phyloP scores from a whole-genome alignment of 176 grass and related monocot genomes.

The Ampelocalamus luodianensis region DNA sequence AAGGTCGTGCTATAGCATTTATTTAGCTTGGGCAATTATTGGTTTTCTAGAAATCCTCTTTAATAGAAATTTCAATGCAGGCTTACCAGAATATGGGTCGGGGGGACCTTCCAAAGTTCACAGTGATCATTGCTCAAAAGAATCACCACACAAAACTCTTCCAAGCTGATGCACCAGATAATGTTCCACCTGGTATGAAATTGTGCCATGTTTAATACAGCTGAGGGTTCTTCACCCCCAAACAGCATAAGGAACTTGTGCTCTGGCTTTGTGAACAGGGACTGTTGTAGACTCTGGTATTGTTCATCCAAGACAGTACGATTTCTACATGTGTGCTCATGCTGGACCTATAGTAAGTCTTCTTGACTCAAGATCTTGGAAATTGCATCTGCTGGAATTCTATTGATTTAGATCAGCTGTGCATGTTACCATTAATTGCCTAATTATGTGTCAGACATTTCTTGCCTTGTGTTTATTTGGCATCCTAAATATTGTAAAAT shows the following conservation, averaged over 20 bases:
- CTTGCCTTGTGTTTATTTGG: constrained; percentile 30
- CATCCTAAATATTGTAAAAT: constrained; percentile 28
- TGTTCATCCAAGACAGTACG: constrained; percentile 84
- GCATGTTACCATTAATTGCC: not conserved
- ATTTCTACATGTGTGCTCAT: constrained; percentile 96
- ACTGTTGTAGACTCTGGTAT: constrained; percentile 80
- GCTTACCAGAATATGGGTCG: constrained; percentile 77
- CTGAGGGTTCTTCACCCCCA: not conserved
- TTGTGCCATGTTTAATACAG: constrained; percentile 17
- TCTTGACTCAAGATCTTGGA: not conserved
- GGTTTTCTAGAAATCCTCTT: constrained; percentile 5
- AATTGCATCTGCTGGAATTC: constrained; percentile 19
- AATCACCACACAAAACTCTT: constrained; percentile 98
- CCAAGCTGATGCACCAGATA: constrained; percentile 66
- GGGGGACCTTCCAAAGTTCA: constrained; percentile 67
- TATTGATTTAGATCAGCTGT: constrained; percentile 19
- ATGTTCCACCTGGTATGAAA: constrained; percentile 79
- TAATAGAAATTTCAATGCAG: constrained; percentile 52
- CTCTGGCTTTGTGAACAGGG: constrained; percentile 44
- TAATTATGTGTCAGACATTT: constrained; percentile 25
- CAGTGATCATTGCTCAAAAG: constrained; percentile 92
- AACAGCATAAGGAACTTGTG: constrained; percentile 25
- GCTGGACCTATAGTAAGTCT: constrained; percentile 86
- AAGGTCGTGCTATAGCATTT: constrained; percentile 50
- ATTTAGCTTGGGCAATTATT: constrained; percentile 4